Evolutionary conservation across 352 stramenopile genomes (phyloP), one percentile per base, ranked within the genome.

Genomic region (Globisporangium yorkense): DNA sequence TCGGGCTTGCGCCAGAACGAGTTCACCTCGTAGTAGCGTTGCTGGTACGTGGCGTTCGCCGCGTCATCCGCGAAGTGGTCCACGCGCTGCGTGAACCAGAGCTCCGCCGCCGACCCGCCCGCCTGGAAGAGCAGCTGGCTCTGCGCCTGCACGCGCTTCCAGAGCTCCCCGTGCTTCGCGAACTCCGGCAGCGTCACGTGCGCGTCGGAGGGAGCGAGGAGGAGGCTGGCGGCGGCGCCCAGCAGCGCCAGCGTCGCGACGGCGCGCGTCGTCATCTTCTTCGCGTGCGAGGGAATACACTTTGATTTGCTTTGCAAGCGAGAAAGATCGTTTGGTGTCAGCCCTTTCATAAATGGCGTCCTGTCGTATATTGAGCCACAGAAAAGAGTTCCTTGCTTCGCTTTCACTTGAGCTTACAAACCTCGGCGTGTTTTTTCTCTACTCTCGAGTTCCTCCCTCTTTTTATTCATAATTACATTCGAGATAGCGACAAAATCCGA

Each of bases 11-110:
- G 70, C 74, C 75, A 92, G 65, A 72, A 84, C 40, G 67, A 75
- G 53, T 90, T 72, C 57, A 77, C 66, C 54, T 89, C 74, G 69
- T 92, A 92, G 61, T 83, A 92, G 20, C 83, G 80, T 60, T 92
- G 83, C 62, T 82, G 70, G 65, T 84, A 92, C 9, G 78, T 88
- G 54, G 58, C 59, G 50, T 66, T 70, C 20, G 12, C n/a, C 20
- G 21, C 2, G 0, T 40, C 43, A 3, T 12, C 24, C 5, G 40
- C 33, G 29, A 88, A 90, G 63, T 92, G 83, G 56, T 92, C 79
- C 33, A 90, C 35, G 29, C 68, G 65, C 66, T 92, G 83, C 53
- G 67, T 66, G 59, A 92, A 92, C 83, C 80, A 90, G 46, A 78
- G 72, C 51, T 75, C 67, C 18, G 48, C 27, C 2, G 72, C 56